Evolutionary conservation across 2,329 filamentous ascomycete species (phyloP), one percentile per base, ranked within the genome.

Genomic region (Ceratocystis papillata): DNA sequence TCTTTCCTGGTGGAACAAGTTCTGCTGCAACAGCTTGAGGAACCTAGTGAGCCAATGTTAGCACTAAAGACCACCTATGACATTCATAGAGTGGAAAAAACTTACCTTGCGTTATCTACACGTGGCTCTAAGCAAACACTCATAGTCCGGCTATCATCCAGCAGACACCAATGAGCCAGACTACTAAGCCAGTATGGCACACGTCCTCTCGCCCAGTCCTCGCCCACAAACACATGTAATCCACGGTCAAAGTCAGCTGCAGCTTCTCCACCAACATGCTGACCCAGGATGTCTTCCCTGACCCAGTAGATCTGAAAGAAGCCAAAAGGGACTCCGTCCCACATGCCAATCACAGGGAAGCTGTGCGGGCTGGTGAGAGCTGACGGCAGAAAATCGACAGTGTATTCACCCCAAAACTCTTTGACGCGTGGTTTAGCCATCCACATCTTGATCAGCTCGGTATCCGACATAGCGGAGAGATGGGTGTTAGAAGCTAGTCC

Each of bases 271-370:
- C 85, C 81, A 3, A 95, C 75, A 69, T 90, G 80, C 61, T 80
- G 82, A 0, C 89, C 90, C 0, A 99, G 74, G 0, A 80, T 77
- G 72, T 97, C 94, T 73, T 99, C 94, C 72, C 96, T 96, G 2
- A 94, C 90, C 93, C 94, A 99, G 77, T 99, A 99, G 44, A 99
- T 82, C 77, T 99, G 94, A 73, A 99, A 96, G 74, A 95, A 99
- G 0, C 91, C 94, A 76, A 97, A 99, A 0, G 93, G 93, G 68
- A 93, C 87, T 10, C 90, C 92, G 71, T 97, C 90, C 89, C 93
- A 99, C 73, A 91, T 87, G 0, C 89, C 94, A 68, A 97, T 93
- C 0, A 87, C 90, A 0, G 94, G 94, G 75, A 97, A 96, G 7
- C 87, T 90, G 75, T 96, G 88, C 20, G 81, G 80, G 22, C 81